A percentile compares a stretch with the other conserved stretches of the same genome.
These are phyloP conservation scores for Rhodotorula paludigena DNA, from an alignment of 768 basidiomycete genomes.

Conservation along the genomic window DNA sequence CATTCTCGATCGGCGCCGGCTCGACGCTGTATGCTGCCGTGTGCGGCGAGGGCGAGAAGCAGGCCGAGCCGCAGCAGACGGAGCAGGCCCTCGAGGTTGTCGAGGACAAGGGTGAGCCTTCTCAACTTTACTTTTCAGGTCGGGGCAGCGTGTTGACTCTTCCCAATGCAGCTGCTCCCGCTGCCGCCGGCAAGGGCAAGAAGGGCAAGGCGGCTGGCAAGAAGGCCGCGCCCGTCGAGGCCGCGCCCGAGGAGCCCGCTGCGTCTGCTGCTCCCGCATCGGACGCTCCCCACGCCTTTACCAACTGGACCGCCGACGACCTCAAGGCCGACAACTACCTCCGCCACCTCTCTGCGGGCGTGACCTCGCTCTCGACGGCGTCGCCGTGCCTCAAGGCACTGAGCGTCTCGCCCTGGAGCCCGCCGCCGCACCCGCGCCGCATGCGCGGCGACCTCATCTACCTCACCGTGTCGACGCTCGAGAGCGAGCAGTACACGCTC, in stretches of 20 bases:
- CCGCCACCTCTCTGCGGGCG: slow-evolving; percentile 6
- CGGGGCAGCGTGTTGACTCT: too few species aligned
- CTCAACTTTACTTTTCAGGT: too few species aligned
- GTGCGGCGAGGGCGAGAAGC: slow-evolving; percentile 2
- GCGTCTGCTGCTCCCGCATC: slow-evolving; percentile 18
- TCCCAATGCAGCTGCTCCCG: not conserved
- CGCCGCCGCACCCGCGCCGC: slow-evolving; percentile 50
- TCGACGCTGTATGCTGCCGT: slow-evolving; percentile 31
- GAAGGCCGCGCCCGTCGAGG: slow-evolving; percentile 41
- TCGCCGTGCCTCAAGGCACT: slow-evolving; percentile 45
- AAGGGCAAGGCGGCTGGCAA: slow-evolving; percentile 45
- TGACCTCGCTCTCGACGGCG: slow-evolving; percentile 15
- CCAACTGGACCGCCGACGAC: slow-evolving; percentile 27
- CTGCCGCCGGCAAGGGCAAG: slow-evolving; percentile 33
- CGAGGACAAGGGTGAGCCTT: slow-evolving; percentile 39
- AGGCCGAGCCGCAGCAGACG: not conserved
- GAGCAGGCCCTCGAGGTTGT: slow-evolving; percentile 26
- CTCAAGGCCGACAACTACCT: slow-evolving; percentile 29
- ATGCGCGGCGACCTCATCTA: slow-evolving; percentile 51
- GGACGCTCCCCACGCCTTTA: slow-evolving; percentile 33
- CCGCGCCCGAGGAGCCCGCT: slow-evolving; percentile 27
- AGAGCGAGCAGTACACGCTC: slow-evolving; percentile 50
- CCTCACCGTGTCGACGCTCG: slow-evolving; percentile 49
- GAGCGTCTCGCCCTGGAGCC: slow-evolving; percentile 51
- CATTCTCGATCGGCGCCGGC: slow-evolving; percentile 35